Conservation (phyloP, 768 basidiomycete species). For the Panaeolus cyanescens region DNA sequence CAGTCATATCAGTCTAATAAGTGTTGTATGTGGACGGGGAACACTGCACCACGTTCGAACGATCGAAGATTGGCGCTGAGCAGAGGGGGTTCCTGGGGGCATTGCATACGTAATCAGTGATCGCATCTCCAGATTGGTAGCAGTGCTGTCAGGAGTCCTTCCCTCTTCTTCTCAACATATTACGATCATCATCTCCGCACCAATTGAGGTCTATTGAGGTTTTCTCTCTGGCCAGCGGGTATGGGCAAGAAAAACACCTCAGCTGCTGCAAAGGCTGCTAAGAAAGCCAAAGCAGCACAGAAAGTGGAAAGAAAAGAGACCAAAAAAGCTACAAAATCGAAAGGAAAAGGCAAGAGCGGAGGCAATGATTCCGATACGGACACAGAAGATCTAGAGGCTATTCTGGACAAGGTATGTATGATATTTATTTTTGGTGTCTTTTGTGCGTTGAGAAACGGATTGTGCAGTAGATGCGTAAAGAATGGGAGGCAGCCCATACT, state of each 20-base stretch:
- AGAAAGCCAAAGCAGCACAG: conserved; percentile 66
- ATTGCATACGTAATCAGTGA: no score
- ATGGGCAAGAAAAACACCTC: conserved; percentile 46
- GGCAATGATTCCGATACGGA: conserved; percentile 56
- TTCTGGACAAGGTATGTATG: conserved; percentile 69
- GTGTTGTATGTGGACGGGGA: no score
- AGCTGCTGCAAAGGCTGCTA: conserved; percentile 56
- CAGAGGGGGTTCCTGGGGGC: no score
- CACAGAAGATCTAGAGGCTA: conserved; percentile 80
- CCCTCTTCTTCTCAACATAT: no score
- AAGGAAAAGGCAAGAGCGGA: conserved; percentile 23
- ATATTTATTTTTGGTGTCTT: conserved; percentile 6
- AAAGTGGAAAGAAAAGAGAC: conserved; percentile 73
- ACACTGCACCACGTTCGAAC: no score
- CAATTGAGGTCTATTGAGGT: no score
- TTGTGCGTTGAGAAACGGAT: not conserved
- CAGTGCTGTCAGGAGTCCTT: no score
- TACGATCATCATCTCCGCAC: no score
- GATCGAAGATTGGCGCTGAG: no score
- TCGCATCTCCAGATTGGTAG: no score
- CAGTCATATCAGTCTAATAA: no score
- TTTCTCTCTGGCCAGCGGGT: no score
- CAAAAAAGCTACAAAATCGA: conserved; percentile 53
- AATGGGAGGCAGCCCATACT: conserved; percentile 81
- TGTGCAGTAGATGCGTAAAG: conserved; percentile 68